phyloP scores from a whole-genome alignment of 164 flowering plant species.

The Tinospora cordifolia region DNA sequence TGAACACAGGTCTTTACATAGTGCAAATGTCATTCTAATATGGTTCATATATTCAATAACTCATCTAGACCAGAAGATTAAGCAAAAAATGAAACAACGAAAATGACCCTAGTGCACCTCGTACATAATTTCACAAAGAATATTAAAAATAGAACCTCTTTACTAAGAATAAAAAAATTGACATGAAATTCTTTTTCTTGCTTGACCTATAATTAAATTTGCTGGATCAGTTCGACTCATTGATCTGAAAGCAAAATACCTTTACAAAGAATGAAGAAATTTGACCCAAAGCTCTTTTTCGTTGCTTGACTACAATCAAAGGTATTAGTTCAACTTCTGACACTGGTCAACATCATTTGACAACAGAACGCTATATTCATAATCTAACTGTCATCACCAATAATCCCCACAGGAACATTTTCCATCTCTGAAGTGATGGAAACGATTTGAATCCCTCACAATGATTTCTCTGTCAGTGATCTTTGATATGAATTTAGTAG shows the following conservation, averaged over 20 bases:
- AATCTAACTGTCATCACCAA: slow-evolving; percentile 29
- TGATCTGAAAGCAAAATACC: too few relatives aligned
- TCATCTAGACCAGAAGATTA: neutral
- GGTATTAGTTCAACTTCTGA: neutral
- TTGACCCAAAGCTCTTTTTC: too few relatives aligned
- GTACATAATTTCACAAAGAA: too few relatives aligned
- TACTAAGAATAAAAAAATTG: neutral
- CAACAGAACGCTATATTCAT: neutral
- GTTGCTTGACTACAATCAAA: too few relatives aligned
- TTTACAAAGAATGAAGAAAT: too few relatives aligned
- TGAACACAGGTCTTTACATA: neutral
- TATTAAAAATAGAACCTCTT: neutral
- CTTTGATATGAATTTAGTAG: slow-evolving; percentile 43
- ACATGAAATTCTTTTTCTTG: neutral
- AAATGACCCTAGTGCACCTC: too few relatives aligned
- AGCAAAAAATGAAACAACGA: neutral
- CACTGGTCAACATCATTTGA: neutral
- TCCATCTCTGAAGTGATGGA: slow-evolving; percentile 54
- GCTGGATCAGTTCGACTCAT: neutral
- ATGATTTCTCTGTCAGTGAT: slow-evolving; percentile 45
- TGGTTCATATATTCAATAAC: neutral
- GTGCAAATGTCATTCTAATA: neutral
- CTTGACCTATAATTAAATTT: neutral
- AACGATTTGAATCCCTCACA: slow-evolving; percentile 55
- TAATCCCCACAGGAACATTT: slow-evolving; percentile 51